phyloP scores from a whole-genome alignment of 345 rosid species.

The Alliaria petiolata region DNA sequence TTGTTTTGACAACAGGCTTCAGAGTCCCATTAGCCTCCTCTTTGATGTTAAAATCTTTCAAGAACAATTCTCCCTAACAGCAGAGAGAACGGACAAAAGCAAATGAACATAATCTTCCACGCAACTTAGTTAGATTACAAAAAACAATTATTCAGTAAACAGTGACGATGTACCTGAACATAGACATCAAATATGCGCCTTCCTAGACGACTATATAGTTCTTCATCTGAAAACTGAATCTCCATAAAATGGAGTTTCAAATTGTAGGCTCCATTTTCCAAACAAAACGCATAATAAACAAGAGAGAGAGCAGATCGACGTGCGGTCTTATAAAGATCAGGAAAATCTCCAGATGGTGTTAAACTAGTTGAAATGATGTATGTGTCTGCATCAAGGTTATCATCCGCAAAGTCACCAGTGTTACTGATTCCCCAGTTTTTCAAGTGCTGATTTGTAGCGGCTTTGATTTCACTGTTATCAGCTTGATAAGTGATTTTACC shows the following conservation, averaged over 20 bases:
- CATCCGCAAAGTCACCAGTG: constrained; percentile 1
- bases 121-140: background rate
- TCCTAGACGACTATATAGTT: constrained; percentile 35
- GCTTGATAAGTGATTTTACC: background rate
- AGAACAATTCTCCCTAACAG: constrained; percentile 2
- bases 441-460: background rate
- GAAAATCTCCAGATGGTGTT: background rate
- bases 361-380: background rate
- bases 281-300: constrained; percentile 58
- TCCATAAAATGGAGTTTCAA: constrained; percentile 61
- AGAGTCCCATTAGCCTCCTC: constrained; percentile 39
- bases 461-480: background rate
- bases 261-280: constrained; percentile 48
- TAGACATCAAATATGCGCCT: constrained; percentile 58
- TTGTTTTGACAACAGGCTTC: constrained; percentile 12
- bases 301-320: constrained; percentile 61
- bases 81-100: no score
- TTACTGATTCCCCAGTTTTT: constrained; percentile 24
- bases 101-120: background rate
- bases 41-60: constrained; percentile 47
- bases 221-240: constrained; percentile 44
- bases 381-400: fast-evolving
- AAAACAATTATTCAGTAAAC: background rate
- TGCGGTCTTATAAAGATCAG: constrained; percentile 39
- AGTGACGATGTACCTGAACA: constrained; percentile 37